Evolutionary conservation across 2,329 filamentous ascomycete species (phyloP).

Genomic region (Seiridium cupressi): DNA sequence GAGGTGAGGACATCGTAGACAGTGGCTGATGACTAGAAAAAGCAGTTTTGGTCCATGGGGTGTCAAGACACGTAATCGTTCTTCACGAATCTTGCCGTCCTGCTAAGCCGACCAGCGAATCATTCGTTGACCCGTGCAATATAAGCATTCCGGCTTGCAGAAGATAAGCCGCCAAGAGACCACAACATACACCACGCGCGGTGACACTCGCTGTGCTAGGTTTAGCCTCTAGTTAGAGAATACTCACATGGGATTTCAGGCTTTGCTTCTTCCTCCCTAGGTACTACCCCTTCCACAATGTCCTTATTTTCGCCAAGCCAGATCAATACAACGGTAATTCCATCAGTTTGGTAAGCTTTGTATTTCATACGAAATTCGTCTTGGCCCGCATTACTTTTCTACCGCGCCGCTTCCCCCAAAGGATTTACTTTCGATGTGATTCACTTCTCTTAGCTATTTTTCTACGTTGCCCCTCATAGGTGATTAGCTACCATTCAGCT

Average conservation of each 20-base stretch:
- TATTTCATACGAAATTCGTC: background rate
- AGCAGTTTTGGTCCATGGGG: too few relatives aligned
- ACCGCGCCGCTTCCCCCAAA: background rate
- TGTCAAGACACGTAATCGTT: background rate
- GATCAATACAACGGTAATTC: too few relatives aligned
- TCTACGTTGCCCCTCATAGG: background rate
- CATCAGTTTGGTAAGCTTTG: background rate
- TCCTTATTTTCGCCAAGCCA: too few relatives aligned
- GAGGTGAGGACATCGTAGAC: too few relatives aligned
- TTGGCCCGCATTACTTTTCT: background rate
- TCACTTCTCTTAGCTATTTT: background rate
- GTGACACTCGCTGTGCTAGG: background rate
- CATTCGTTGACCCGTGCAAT: background rate
- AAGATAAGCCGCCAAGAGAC: slow-evolving; percentile 2
- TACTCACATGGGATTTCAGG: background rate
- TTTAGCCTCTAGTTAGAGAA: background rate
- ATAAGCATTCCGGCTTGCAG: background rate
- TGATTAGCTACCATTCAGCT: background rate
- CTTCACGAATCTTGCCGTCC: too few relatives aligned
- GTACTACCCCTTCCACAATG: background rate
- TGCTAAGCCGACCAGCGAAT: background rate
- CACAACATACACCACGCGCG: slow-evolving; percentile 4
- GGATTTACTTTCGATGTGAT: background rate
- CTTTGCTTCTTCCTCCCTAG: background rate
- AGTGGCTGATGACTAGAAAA: too few relatives aligned